Conservation (phyloP, 2,329 filamentous ascomycete genomes). For the Furcasterigmium sp. region DNA sequence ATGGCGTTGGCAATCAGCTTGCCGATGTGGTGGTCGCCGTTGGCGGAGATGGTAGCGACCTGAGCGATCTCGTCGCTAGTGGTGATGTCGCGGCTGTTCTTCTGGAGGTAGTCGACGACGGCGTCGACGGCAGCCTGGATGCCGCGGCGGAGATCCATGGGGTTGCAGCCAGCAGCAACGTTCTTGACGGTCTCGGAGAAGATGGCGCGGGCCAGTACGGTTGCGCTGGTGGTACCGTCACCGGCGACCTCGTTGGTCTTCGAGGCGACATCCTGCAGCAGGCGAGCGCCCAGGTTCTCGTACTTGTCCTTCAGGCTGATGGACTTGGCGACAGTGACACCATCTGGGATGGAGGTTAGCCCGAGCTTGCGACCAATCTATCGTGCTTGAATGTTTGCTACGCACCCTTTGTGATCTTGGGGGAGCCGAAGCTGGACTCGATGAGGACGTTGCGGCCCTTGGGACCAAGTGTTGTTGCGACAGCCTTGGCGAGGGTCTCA, state of each 20-base stretch:
- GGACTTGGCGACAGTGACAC: constrained; percentile 85
- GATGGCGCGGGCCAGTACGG: constrained; percentile 93
- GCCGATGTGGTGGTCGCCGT: constrained; percentile 92
- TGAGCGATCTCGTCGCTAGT: constrained; percentile 96
- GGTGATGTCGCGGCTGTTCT: constrained; percentile 97
- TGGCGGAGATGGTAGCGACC: constrained; percentile 96
- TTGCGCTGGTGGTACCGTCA: constrained; percentile 97
- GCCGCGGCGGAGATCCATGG: constrained; percentile 96
- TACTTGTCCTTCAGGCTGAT: constrained; percentile 97
- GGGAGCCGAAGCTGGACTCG: constrained; percentile 96
- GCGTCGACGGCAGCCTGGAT: constrained; percentile 95
- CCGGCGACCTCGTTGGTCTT: constrained; percentile 99
- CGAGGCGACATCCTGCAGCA: constrained; percentile 95
- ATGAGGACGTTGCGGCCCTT: constrained; percentile 99
- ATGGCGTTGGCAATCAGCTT: constrained; percentile 96
- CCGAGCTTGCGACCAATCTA: not conserved
- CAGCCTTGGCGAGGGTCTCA: constrained; percentile 92
- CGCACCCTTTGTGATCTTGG: constrained; percentile 98
- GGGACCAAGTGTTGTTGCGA: constrained; percentile 91
- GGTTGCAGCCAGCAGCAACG: constrained; percentile 98
- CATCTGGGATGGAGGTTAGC: constrained; percentile 49
- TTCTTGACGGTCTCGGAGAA: constrained; percentile 99
- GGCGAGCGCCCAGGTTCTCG: constrained; percentile 95
- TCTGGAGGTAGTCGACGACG: constrained; percentile 88
- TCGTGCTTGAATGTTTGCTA: not conserved